Percentiles rank a stretch among this genome's conserved stretches.
These are phyloP conservation scores for Pleurotus giganteus DNA, from an alignment of 768 basidiomycete genomes.

Conservation along the genomic window DNA sequence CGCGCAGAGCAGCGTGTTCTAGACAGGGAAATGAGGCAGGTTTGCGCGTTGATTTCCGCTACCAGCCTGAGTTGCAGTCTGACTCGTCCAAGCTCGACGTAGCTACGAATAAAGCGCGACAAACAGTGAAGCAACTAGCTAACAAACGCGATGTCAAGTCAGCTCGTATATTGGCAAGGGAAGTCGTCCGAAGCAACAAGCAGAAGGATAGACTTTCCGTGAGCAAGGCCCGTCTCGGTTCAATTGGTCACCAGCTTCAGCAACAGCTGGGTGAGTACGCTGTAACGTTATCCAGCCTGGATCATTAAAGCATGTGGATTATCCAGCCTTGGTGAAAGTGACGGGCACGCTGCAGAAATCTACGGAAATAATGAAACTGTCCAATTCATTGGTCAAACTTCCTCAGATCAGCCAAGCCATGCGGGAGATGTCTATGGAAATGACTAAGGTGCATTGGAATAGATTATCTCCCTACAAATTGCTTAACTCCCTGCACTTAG, in stretches of 20 bases:
- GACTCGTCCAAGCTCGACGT: slow-evolving; percentile 62
- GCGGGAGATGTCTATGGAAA: slow-evolving; percentile 99
- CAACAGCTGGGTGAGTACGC: slow-evolving; percentile 83
- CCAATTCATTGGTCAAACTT: slow-evolving; percentile 87
- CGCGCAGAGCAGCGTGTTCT: slow-evolving; percentile 78
- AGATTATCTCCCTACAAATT: not conserved
- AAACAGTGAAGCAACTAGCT: slow-evolving; percentile 85
- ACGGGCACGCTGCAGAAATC: slow-evolving; percentile 98
- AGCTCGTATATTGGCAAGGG: slow-evolving; percentile 87
- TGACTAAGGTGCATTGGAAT: slow-evolving; percentile 79
- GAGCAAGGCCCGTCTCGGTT: slow-evolving; percentile 89
- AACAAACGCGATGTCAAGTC: slow-evolving; percentile 90
- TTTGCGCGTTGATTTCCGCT: slow-evolving; percentile 35
- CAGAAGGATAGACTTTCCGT: slow-evolving; percentile 92
- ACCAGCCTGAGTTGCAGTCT: slow-evolving; percentile 15
- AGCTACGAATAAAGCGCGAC: slow-evolving; percentile 77
- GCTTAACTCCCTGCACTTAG: slow-evolving; percentile 40
- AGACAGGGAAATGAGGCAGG: slow-evolving; percentile 96
- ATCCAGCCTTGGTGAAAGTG: slow-evolving; percentile 89
- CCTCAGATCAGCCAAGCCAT: slow-evolving; percentile 91
- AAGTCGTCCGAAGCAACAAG: slow-evolving; percentile 93
- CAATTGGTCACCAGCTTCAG: slow-evolving; percentile 83
- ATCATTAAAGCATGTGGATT: slow-evolving; percentile 1
- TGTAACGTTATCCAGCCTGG: not conserved
- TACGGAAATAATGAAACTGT: slow-evolving; percentile 97